Percentiles rank a stretch among this genome's conserved stretches.
Evolutionary conservation across 208 protist genomes (phyloP).

Genomic region (Leishmania turanica): DNA sequence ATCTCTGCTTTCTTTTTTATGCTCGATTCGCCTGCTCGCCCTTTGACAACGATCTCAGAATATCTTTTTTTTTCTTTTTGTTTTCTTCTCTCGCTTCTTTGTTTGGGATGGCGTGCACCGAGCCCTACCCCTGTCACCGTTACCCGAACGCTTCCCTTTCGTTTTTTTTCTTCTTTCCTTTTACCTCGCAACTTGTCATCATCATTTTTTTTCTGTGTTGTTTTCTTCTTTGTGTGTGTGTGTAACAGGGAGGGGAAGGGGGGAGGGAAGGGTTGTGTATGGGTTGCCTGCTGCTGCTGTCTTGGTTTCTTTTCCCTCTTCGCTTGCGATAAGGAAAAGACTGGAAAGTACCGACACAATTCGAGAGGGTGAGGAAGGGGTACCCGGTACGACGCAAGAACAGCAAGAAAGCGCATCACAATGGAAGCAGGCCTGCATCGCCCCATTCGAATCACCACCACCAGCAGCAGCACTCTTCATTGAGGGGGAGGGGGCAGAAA

Average conservation of each 20-base stretch:
- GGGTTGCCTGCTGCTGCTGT: neutral
- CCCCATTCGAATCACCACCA: neutral
- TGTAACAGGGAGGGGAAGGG: neutral
- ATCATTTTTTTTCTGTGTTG: neutral
- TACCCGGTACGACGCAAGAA: neutral
- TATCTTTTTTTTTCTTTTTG: neutral
- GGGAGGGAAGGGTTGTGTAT: too few relatives aligned
- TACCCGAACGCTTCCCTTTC: neutral
- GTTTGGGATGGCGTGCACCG: neutral
- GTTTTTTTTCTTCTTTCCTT: neutral
- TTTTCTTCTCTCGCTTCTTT: neutral
- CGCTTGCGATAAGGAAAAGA: neutral
- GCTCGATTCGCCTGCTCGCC: neutral
- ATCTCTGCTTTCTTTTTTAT: neutral
- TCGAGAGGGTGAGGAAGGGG: neutral
- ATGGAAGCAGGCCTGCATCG: neutral
- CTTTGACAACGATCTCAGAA: neutral
- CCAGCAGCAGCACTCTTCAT: neutral
- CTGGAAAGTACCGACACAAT: too few relatives aligned
- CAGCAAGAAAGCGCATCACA: neutral
- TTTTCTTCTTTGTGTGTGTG: neutral
- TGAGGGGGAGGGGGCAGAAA: neutral
- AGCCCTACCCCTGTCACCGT: neutral
- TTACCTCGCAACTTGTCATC: neutral
- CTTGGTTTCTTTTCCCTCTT: neutral